phyloP scores from a whole-genome alignment of 768 basidiomycete species.

The Calocera viscosa region DNA sequence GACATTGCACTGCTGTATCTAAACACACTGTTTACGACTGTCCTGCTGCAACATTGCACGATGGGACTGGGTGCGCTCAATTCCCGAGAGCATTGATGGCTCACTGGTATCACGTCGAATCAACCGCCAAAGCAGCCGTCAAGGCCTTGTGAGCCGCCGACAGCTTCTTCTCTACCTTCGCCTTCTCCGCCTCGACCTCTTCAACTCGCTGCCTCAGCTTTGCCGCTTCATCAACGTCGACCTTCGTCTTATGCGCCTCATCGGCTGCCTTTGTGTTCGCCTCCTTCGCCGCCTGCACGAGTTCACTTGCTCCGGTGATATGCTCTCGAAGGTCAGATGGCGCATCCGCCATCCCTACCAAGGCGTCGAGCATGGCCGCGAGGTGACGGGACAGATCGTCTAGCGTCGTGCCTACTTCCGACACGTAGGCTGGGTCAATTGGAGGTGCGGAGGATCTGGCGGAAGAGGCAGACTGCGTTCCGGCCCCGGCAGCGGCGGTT shows the following conservation, averaged over 20 bases:
- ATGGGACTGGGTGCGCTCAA: too few relatives aligned
- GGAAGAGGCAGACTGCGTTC: background rate
- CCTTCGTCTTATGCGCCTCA: background rate
- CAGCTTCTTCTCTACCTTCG: slow-evolving; percentile 1
- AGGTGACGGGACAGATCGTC: background rate
- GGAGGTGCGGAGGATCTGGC: background rate
- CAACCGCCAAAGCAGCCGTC: background rate
- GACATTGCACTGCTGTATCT: too few relatives aligned
- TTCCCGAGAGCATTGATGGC: too few relatives aligned
- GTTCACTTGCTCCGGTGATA: background rate
- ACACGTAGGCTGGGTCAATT: background rate
- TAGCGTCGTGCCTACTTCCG: background rate
- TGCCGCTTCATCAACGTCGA: background rate
- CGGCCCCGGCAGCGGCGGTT: background rate
- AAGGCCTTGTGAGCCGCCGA: background rate
- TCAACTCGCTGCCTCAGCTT: background rate
- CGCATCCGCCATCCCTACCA: background rate
- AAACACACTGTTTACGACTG: too few relatives aligned
- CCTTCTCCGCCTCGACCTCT: background rate
- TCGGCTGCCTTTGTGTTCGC: background rate
- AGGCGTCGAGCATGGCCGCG: background rate
- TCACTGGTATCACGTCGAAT: background rate
- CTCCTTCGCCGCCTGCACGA: background rate
- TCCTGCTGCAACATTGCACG: too few relatives aligned
- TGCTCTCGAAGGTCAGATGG: background rate